phyloP scores from a whole-genome alignment of 768 basidiomycete genomes.

The Suillus lakei region DNA sequence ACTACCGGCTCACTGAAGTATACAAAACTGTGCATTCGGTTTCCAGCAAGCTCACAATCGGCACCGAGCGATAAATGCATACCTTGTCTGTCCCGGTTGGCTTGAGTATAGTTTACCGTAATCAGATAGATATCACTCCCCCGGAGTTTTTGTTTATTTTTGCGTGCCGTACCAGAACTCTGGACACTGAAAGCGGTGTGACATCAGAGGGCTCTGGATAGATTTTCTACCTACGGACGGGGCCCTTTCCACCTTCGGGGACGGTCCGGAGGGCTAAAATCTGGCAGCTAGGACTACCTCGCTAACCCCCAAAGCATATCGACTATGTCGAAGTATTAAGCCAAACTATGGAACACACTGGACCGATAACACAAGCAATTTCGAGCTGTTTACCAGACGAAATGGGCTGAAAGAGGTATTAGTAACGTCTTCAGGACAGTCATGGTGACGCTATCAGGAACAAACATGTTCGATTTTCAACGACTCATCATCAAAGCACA shows the following conservation, averaged over 20 bases:
- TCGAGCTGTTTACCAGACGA: neutral
- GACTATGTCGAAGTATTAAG: neutral
- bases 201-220: neutral
- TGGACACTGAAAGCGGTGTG: neutral
- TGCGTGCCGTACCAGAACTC: neutral
- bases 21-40: neutral
- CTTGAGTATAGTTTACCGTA: slow-evolving; percentile 3
- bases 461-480: neutral
- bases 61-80: neutral
- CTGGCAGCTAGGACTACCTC: neutral
- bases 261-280: neutral
- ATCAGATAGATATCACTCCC: neutral
- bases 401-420: neutral
- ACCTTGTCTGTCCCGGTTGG: neutral
- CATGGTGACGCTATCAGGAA: neutral
- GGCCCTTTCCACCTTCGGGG: neutral
- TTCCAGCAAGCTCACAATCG: slow-evolving; percentile 1
- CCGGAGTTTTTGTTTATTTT: slow-evolving; percentile 2
- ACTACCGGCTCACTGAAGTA: neutral
- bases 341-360: neutral
- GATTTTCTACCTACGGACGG: neutral
- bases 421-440: neutral
- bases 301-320: neutral
- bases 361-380: neutral
- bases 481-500: neutral